Base-by-base conservation (phyloP, 495 filamentous ascomycete species). In the Neurospora sublineolata region DNA sequence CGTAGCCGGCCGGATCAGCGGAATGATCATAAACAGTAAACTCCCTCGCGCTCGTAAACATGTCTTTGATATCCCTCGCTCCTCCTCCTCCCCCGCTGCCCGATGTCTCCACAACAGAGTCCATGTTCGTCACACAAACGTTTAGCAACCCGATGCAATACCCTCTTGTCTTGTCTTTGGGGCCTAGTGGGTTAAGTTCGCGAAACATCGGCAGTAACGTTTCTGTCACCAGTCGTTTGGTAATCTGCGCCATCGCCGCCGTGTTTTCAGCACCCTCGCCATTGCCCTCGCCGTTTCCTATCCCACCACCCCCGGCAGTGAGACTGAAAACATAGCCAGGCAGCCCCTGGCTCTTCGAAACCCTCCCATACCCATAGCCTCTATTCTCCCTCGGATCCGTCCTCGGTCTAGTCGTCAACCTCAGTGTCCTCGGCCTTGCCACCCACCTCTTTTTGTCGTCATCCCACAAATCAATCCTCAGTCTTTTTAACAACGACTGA, bases 131-230 rank as follows among this genome's bases (percentile, higher is more conserved):
- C 2, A 93, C 93, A 27, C 92, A 93, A 16, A 98, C 80, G 76
- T 98, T 98, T 68, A 98, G 81, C 46, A 97, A 77, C 69, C 90
- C 91, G 16, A 97, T 81, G 75, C 93, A 90, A 90, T 92, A 96
- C 7, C 88, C 90, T 4, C 37, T 27, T 69, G 9, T 40, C n/a
- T 40, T 14, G 18, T 37, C 30, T 40, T 69, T 12, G 23, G 12
- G 10, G 33, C 33, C 33, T 4, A 85, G 86, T 0, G 89, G 88
- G 73, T 94, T 90, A 16, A 97, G 81, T 71, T 87, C 89, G 14
- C 87, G 87, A 75, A 97, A 95, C 78, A 96, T 83, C 0, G 87
- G 85, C 7, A 93, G 70, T 14, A 93, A 78, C 27, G 81, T 79
- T 46, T 94, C 92, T 3, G 84, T 78, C 3, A 94, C 93, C 0